Base-by-base conservation (phyloP, 192 early-diverging fungal species). In the Backusella australiensis region DNA sequence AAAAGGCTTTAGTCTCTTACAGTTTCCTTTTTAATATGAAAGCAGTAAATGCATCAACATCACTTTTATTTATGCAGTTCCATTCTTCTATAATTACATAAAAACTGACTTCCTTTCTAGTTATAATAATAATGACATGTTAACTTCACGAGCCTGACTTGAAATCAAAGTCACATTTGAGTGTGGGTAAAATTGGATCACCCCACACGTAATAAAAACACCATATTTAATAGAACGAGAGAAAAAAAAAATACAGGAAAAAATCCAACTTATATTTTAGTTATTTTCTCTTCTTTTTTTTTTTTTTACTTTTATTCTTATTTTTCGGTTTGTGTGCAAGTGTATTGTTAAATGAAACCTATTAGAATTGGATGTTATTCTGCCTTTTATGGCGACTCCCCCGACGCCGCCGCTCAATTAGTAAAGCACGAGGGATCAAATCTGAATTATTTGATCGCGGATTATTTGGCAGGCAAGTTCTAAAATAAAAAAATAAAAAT, bases 341-440 rank as follows among this genome's bases (percentile, higher is more conserved):
- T 32, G 11, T 23, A 19, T 74, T 7, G 65, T 67, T 32, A 4
- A 56, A 66, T 67, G 35, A 41, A 72, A 63, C 74, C 82, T 35
- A 78, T 91, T 44, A 85, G 89, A 59, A 86, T 91, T 46, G 90
- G 87, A 26, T 91, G 87, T 73, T 90, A 85, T 65, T 82, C 78
- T 67, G 89, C 89, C 6, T 77, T 81, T 65, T 81, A 87, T 89
- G 90, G 89, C 5, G 89, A 91, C 73, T 85, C 83, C 8, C 81
- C 82, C 35, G 78, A 81, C 36, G 88, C 88, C 44, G 88, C 89
- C 38, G 72, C 76, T 46, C 89, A 91, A 72, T 76, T 91, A 15
- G 85, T 91, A 34, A 67, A 80, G 14, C 77, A 81, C 34, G 84
- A 89, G 68, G 79, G 81, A 21, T 67, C 78, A 34, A 80, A 80